These are phyloP conservation scores for Blastocystis sp. DNA, from an alignment of 352 stramenopile species.

Conservation along the genomic window DNA sequence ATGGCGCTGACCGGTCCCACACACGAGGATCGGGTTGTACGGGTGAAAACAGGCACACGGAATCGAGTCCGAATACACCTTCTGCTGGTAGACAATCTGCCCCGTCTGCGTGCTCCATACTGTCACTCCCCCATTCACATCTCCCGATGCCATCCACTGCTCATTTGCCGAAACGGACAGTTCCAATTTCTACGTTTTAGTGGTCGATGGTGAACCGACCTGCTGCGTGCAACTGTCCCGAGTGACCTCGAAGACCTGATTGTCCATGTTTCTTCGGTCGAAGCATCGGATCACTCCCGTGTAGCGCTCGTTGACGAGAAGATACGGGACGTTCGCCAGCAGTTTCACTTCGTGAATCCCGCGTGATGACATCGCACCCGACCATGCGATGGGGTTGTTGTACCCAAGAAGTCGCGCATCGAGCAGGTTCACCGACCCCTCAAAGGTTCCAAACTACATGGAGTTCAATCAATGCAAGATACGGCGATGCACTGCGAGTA, in stretches of 20 bases:
- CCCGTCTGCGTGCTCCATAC: neutral
- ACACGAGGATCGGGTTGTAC: slow-evolving; percentile 8
- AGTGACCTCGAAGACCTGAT: neutral
- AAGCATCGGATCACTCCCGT: neutral
- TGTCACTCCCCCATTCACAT: neutral
- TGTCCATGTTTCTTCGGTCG: neutral
- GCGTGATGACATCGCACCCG: neutral
- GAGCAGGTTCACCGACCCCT: neutral
- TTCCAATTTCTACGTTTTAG: neutral
- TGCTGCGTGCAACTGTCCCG: neutral
- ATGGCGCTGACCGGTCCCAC: slow-evolving; percentile 18
- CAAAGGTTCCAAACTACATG: neutral
- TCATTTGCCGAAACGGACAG: neutral
- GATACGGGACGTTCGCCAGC: neutral
- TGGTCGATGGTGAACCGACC: neutral
- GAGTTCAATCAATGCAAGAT: neutral
- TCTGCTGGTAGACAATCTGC: neutral
- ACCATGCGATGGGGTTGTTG: neutral
- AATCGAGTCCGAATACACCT: neutral
- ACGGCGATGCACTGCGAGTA: neutral
- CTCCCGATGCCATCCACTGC: neutral
- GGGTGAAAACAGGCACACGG: neutral
- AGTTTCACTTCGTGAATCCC: slow-evolving; percentile 4
- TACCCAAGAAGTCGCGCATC: neutral
- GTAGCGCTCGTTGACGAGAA: slow-evolving; percentile 7